Conservation (phyloP, 441 rosid genomes). For the Syzygium malaccense region DNA sequence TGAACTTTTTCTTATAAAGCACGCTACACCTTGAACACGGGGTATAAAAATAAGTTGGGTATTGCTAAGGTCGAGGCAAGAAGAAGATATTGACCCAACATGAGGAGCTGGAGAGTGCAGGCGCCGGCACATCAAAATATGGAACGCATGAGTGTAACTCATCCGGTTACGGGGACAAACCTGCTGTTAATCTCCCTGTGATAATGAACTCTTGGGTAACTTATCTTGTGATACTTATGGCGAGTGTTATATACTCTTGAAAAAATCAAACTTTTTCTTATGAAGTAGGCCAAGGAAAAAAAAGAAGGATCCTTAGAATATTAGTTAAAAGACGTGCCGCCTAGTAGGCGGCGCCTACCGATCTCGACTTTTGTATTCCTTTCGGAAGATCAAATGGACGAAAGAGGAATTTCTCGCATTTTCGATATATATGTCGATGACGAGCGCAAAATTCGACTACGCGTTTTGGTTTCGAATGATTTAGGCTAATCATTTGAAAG, state of each 20-base stretch:
- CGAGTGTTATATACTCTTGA: too few relatives aligned
- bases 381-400: background rate
- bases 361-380: background rate
- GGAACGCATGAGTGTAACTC: too few relatives aligned
- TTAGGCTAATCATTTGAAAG: background rate
- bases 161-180: too few relatives aligned
- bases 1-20: background rate
- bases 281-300: background rate
- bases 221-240: background rate
- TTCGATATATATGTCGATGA: background rate
- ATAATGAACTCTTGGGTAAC: too few relatives aligned
- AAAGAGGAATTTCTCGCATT: background rate
- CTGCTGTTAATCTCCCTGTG: rapidly evolving
- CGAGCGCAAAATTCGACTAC: background rate
- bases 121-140: too few relatives aligned
- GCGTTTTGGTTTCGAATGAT: background rate
- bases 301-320: background rate
- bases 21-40: background rate
- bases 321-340: background rate
- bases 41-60: too few relatives aligned
- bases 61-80: too few relatives aligned
- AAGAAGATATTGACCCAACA: too few relatives aligned
- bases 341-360: too few relatives aligned
- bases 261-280: background rate
- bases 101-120: too few relatives aligned